phyloP scores from a whole-genome alignment of 352 stramenopile genomes.

The Salisapilia sapeloensis region DNA sequence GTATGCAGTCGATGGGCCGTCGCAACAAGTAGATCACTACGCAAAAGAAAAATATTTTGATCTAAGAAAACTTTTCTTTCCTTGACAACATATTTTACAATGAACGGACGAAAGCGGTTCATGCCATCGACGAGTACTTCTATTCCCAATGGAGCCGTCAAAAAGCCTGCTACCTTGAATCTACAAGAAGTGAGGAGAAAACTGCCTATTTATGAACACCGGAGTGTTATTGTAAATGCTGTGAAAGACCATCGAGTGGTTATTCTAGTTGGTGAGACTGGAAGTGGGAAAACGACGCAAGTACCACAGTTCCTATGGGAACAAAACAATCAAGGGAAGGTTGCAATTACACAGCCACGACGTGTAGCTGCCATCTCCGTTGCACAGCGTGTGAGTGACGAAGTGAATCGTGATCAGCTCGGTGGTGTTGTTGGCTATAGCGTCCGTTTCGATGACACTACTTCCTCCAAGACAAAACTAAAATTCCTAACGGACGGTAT shows the following conservation, averaged over 20 bases:
- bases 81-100: too few species aligned
- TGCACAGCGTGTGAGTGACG: constrained; percentile 60
- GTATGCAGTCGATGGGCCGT: too few species aligned
- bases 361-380: constrained; percentile 73
- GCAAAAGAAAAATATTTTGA: too few species aligned
- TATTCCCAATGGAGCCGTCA: too few species aligned
- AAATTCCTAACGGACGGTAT: constrained; percentile 90
- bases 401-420: constrained; percentile 24
- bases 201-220: constrained; percentile 62
- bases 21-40: too few species aligned
- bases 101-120: too few species aligned
- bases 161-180: too few species aligned
- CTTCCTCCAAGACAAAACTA: constrained; percentile 73
- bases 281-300: constrained; percentile 85
- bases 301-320: constrained; percentile 80
- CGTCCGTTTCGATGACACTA: constrained; percentile 90
- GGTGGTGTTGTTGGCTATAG: constrained; percentile 81
- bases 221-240: constrained; percentile 41
- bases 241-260: constrained; percentile 51
- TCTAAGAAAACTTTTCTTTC: too few species aligned
- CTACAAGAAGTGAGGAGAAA: too few species aligned
- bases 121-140: too few species aligned
- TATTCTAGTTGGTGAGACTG: constrained; percentile 82
- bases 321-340: constrained; percentile 18
- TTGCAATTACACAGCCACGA: constrained; percentile 71